phyloP scores from a whole-genome alignment of 768 basidiomycete species.

The Coprinellus micaceus region DNA sequence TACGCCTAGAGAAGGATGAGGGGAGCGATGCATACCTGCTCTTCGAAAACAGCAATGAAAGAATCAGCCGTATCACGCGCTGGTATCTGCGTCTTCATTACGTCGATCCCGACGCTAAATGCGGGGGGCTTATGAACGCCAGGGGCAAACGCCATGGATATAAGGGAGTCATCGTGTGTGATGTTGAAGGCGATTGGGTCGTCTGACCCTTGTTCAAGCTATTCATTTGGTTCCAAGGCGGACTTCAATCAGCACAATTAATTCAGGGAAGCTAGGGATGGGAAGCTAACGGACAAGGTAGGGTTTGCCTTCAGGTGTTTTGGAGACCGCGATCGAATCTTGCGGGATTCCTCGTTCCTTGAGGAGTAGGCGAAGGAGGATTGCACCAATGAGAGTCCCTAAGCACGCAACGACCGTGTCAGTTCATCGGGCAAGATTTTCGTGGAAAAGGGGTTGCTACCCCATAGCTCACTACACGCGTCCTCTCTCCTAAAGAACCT shows the following conservation, averaged over 20 bases:
- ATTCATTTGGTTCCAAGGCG: neutral
- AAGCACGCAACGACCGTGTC: constrained; percentile 7
- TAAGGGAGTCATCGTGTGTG: constrained; percentile 71
- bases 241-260: neutral
- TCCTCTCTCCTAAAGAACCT: constrained; percentile 72
- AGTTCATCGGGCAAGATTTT: constrained; percentile 4
- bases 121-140: constrained; percentile 43
- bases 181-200: constrained; percentile 70
- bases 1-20: too few species aligned
- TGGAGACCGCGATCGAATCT: constrained; percentile 46
- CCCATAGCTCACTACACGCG: constrained; percentile 58
- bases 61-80: constrained; percentile 50
- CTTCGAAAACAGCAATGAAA: constrained; percentile 61
- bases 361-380: constrained; percentile 65
- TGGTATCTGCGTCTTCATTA: constrained; percentile 74
- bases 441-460: neutral
- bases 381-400: constrained; percentile 78
- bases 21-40: constrained; percentile 56
- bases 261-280: neutral
- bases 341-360: constrained; percentile 51
- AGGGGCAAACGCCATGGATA: constrained; percentile 63
- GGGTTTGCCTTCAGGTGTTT: constrained; percentile 69
- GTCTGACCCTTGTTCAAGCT: constrained; percentile 9
- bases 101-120: constrained; percentile 70
- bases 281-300: constrained; percentile 53